phyloP scores from a whole-genome alignment of 768 basidiomycete genomes.

The Kwoniella botswanensis region DNA sequence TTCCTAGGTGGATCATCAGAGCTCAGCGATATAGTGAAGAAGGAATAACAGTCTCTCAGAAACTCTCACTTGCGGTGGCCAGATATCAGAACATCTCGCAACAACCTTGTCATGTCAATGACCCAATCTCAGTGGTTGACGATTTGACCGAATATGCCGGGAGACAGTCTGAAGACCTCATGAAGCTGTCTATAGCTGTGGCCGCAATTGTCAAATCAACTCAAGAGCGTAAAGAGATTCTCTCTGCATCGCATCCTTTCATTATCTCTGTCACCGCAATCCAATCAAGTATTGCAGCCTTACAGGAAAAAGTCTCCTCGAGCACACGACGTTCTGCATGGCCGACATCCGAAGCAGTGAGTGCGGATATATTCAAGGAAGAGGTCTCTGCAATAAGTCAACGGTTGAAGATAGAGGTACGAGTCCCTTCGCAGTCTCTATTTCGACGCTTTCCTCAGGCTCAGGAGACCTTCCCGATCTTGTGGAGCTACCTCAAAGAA shows the following conservation, averaged over 20 bases:
- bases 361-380: neutral
- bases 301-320: neutral
- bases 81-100: conserved; percentile 15
- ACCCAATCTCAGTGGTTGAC: neutral
- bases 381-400: neutral
- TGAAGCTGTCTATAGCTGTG: neutral
- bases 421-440: neutral
- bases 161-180: neutral
- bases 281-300: neutral
- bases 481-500: neutral
- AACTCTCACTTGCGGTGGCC: conserved; percentile 1
- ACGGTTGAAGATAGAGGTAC: neutral
- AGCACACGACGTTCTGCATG: neutral
- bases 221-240: neutral
- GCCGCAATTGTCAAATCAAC: neutral
- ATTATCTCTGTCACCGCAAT: neutral
- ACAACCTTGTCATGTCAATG: neutral
- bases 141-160: neutral
- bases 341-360: neutral
- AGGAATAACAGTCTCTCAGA: neutral
- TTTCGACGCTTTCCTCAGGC: neutral
- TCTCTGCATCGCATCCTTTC: neutral
- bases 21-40: neutral
- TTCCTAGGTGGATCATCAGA: neutral
- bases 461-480: neutral